Base-by-base conservation (phyloP, 2,329 filamentous ascomycete species). In the Elsinoe batatas region DNA sequence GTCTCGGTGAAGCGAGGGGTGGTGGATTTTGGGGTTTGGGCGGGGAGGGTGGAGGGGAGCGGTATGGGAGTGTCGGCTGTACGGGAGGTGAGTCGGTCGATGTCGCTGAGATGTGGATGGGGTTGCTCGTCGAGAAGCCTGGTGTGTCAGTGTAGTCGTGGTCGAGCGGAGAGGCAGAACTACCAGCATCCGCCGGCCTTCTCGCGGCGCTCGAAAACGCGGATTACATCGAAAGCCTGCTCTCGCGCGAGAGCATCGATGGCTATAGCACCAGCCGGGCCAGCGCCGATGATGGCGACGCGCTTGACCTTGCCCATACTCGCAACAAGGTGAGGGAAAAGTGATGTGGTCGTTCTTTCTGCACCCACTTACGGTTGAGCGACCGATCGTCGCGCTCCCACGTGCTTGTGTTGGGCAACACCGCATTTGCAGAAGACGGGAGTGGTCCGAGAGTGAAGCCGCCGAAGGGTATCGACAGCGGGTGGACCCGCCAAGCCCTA, bases 151-250 rank as follows among this genome's bases (percentile, higher is more conserved):
- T 55, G 51, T 37, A n/a, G 20, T 17, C 13, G 40, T 17, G 22
- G 47, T 38, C n/a, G 17, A 20, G 22, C 11, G 32, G 20, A 35
- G 6, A 18, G 22, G 11, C n/a, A 26, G 17, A 54, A 74, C 65
- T 65, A 83, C 82, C 81, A 85, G 55, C 78, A 82, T 15, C 82
- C 82, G 51, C 81, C 82, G 1, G 79, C 71, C 12, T 72, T 74
- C 58, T 81, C 78, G 51, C 80, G 75, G 26, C 81, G 71, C 63
- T 85, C 82, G 63, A 84, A 85, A 0, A 84, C 79, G 5, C 79
- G 74, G 55, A 84, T 79, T 1, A 71, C 65, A 57, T 83, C 77
- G 61, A 84, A 84, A 0, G 69, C 64, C 58, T 79, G 72, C 64
- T 85, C 82, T 63, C 80, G 74, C 22, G 73, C 74, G 30, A 84